phyloP scores from a whole-genome alignment of 805 yeast genomes.

The Yarrowia sp. region DNA sequence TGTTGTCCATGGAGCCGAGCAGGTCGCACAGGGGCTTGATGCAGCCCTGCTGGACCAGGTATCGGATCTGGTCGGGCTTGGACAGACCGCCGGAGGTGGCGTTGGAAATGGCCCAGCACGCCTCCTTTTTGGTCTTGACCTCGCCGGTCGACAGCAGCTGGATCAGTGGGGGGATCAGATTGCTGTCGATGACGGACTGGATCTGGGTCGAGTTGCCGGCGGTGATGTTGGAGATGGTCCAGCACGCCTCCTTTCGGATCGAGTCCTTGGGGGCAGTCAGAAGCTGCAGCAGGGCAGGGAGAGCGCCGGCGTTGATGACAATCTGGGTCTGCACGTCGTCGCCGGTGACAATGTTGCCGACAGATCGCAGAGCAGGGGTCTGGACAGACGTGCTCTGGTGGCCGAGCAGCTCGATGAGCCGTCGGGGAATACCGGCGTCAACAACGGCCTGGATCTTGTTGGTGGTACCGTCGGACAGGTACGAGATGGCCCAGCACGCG shows the following conservation, averaged over 20 bases:
- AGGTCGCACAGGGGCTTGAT: conserved; percentile 96
- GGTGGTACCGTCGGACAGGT: conserved; percentile 86
- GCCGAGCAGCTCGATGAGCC: conserved; percentile 85
- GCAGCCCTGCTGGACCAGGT: conserved; percentile 91
- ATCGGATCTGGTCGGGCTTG: conserved; percentile 90
- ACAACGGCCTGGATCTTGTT: conserved; percentile 95
- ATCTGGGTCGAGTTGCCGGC: conserved; percentile 96
- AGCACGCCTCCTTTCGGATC: conserved; percentile 94
- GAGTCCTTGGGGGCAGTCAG: conserved; percentile 84
- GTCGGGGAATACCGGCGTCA: conserved; percentile 91
- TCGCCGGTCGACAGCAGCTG: conserved; percentile 78
- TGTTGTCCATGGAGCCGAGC: conserved; percentile 80
- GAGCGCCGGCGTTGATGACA: conserved; percentile 87
- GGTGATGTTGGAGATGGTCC: conserved; percentile 97
- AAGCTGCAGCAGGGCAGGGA: conserved; percentile 78
- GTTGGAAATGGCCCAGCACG: conserved; percentile 98
- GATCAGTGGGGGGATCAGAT: conserved; percentile 86
- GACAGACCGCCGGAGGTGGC: conserved; percentile 94
- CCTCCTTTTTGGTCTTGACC: conserved; percentile 95
- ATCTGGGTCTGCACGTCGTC: conserved; percentile 94
- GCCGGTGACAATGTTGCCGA: conserved; percentile 97
- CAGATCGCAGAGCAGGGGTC: conserved; percentile 95
- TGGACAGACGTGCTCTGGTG: conserved; percentile 85
- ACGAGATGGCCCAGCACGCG: conserved; percentile 98
- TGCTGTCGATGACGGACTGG: conserved; percentile 93